A percentile compares a stretch with the other conserved stretches of the same genome.
phyloP scores from a whole-genome alignment of 495 filamentous ascomycete species.

The Penicillium tannophilum region DNA sequence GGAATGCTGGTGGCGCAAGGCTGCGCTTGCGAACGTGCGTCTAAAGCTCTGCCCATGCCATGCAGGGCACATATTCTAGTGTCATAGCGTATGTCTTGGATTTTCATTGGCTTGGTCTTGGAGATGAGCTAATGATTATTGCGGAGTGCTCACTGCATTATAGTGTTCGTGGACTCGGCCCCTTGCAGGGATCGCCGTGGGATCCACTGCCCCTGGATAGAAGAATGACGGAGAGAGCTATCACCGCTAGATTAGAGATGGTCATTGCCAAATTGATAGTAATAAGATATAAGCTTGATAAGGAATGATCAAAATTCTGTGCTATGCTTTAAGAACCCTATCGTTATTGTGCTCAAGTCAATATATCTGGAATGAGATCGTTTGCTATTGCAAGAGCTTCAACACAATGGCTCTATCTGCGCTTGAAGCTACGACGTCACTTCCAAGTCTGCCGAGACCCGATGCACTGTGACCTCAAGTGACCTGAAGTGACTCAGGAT shows the following conservation, averaged over 20 bases:
- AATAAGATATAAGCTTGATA: no score
- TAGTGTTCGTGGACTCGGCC: background rate
- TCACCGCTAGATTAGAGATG: background rate
- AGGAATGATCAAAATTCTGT: no score
- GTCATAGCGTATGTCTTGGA: conserved; percentile 1
- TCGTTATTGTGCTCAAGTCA: background rate
- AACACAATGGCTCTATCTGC: background rate
- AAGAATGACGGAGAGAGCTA: background rate
- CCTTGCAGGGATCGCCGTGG: conserved; percentile 2
- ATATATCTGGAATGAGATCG: background rate
- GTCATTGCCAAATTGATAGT: no score
- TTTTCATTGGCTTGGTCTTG: background rate
- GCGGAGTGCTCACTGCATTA: background rate
- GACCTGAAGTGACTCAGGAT: background rate
- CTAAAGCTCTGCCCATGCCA: background rate
- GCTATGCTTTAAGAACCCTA: no score
- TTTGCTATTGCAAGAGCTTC: background rate
- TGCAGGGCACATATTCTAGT: background rate
- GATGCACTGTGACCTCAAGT: conserved; percentile 15
- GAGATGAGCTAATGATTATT: background rate
- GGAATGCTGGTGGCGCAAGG: conserved; percentile 3
- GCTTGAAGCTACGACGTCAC: background rate
- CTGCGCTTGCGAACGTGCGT: background rate
- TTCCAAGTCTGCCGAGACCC: background rate
- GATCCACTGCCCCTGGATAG: conserved; percentile 4